These are phyloP conservation scores for Ceratocystis diversiconidia DNA, from an alignment of 2,329 filamentous ascomycete species.

Conservation along the genomic window DNA sequence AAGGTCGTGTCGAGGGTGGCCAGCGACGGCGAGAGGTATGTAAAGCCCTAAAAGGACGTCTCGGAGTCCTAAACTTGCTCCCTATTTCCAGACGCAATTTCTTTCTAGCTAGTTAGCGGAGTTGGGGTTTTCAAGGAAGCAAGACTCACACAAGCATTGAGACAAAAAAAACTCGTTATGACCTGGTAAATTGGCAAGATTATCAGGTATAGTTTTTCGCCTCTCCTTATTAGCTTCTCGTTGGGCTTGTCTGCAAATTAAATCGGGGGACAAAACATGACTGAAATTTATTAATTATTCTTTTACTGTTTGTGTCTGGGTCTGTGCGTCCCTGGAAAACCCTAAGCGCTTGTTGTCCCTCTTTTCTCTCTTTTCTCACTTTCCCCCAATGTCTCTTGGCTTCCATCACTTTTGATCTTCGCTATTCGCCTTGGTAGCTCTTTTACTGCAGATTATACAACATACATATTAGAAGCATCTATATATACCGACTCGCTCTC, in stretches of 20 bases:
- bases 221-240: background rate
- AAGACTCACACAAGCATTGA: too few relatives aligned
- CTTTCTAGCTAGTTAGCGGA: too few relatives aligned
- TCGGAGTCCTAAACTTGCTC: too few relatives aligned
- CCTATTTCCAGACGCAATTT: too few relatives aligned
- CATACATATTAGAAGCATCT: background rate
- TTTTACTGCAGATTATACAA: background rate
- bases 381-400: background rate
- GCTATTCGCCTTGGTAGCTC: background rate
- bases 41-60: too few relatives aligned
- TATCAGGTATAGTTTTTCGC: background rate
- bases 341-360: conserved; percentile 2
- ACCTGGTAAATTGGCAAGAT: too few relatives aligned
- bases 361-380: background rate
- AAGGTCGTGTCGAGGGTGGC: too few relatives aligned
- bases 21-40: too few relatives aligned
- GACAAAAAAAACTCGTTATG: too few relatives aligned
- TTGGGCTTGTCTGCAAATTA: background rate
- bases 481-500: background rate
- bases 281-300: background rate
- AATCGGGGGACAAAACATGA: background rate
- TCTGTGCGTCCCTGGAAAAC: background rate
- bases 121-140: too few relatives aligned
- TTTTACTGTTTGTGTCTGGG: background rate
- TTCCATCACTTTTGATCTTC: conserved; percentile 4